Conservation (phyloP, 108 stramenopile genomes). For the Epithemia pelagica region DNA sequence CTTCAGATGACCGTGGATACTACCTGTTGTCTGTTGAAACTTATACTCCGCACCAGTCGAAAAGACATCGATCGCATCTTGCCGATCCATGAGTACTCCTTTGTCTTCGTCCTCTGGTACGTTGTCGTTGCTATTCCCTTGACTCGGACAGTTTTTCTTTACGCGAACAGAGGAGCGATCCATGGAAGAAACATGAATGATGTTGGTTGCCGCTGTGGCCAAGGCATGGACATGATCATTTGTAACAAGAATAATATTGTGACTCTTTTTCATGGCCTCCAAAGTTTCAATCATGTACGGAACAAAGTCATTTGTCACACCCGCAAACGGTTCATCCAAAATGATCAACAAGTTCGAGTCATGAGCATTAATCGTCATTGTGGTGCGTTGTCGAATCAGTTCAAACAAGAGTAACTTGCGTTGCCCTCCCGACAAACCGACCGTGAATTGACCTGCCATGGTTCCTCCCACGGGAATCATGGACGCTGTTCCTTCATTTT, state of each 20-base stretch:
- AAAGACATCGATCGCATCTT: conserved; percentile 39
- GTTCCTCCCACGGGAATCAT: conserved; percentile 53
- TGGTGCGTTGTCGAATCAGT: conserved; percentile 50
- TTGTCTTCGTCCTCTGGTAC: too few relatives aligned
- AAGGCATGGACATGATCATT: conserved; percentile 65
- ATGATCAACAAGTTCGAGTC: conserved; percentile 45
- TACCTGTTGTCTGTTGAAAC: conserved; percentile 11
- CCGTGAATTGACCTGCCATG: conserved; percentile 60
- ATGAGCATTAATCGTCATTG: background rate
- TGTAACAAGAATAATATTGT: conserved; percentile 64
- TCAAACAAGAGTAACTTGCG: conserved; percentile 61
- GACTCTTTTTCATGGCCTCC: conserved; percentile 37
- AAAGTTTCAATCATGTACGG: conserved; percentile 51
- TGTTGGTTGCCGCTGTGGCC: conserved; percentile 52
- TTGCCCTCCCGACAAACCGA: conserved; percentile 58
- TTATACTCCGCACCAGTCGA: conserved; percentile 42
- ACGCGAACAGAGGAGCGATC: conserved; percentile 47
- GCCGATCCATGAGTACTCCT: conserved; percentile 34
- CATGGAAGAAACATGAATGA: conserved; percentile 52
- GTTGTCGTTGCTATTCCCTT: too few relatives aligned
- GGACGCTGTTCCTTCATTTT: conserved; percentile 37
- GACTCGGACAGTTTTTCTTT: too few relatives aligned
- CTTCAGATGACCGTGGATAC: conserved; percentile 5
- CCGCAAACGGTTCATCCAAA: conserved; percentile 65
- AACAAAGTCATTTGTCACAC: conserved; percentile 70